Percentiles rank a stretch among this genome's conserved stretches.
phyloP scores from a whole-genome alignment of 2,329 filamentous ascomycete species.

The Didymella exigua region DNA sequence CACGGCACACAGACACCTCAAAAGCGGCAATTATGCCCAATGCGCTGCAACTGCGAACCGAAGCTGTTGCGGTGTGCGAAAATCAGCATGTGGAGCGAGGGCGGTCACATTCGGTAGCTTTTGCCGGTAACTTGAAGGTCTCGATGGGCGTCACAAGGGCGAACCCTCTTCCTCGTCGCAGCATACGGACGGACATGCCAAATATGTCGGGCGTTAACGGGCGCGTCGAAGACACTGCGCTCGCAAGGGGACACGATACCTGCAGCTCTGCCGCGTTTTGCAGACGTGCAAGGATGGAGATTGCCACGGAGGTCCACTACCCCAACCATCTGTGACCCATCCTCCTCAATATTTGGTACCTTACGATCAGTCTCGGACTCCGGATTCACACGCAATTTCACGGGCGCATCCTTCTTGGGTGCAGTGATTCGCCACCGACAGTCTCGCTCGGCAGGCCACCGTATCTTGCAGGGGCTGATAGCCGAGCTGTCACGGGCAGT shows the following conservation, averaged over 20 bases:
- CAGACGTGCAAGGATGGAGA: neutral
- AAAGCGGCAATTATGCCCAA: conserved; percentile 38
- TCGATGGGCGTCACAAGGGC: neutral
- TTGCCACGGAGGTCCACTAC: neutral
- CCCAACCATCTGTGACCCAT: neutral
- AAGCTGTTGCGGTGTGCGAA: conserved; percentile 26
- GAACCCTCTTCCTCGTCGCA: neutral
- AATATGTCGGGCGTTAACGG: neutral
- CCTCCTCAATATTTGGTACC: conserved; percentile 7
- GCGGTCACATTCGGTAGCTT: conserved; percentile 8
- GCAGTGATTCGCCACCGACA: neutral
- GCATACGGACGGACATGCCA: neutral
- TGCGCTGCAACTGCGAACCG: conserved; percentile 30
- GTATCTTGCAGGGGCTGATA: neutral
- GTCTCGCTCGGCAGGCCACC: neutral
- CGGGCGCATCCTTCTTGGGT: neutral
- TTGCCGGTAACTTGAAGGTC: no score
- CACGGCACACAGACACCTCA: conserved; percentile 40
- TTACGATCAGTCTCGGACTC: conserved; percentile 9
- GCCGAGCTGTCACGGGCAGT: conserved; percentile 11
- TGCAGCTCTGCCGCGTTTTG: conserved; percentile 2
- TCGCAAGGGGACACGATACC: neutral
- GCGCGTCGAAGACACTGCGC: neutral
- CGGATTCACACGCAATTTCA: neutral
- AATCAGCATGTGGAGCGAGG: conserved; percentile 23